Percentiles rank a stretch among this genome's conserved stretches.
Evolutionary conservation across 257 asterid genomes (phyloP).

Genomic region (Ehretia macrophylla): DNA sequence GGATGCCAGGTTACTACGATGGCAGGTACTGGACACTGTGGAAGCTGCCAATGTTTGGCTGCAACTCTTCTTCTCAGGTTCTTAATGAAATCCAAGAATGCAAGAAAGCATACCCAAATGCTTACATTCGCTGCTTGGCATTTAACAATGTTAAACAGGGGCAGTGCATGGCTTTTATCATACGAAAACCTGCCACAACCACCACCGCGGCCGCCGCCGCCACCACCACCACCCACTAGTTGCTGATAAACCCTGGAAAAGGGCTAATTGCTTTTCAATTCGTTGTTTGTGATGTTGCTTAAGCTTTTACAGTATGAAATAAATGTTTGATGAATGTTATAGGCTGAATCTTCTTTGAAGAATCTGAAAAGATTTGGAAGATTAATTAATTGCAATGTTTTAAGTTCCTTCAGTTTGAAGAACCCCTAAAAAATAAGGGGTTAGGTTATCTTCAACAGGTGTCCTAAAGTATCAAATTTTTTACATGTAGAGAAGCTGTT

Average conservation of each 20-base stretch:
- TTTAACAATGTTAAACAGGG: conserved; percentile 41
- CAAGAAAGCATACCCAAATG: conserved; percentile 43
- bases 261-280: no score
- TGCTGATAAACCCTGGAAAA: not conserved
- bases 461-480: no score
- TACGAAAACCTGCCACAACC: conserved; percentile 33
- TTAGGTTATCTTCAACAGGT: no score
- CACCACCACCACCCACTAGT: not conserved
- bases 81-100: conserved; percentile 43
- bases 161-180: conserved; percentile 51
- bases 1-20: conserved; percentile 50
- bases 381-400: no score
- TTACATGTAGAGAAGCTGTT: no score
- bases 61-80: conserved; percentile 37
- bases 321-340: no score
- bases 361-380: no score
- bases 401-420: no score
- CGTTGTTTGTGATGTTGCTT: no score
- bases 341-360: no score
- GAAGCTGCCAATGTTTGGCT: conserved; percentile 63
- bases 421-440: no score
- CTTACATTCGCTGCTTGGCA: conserved; percentile 52
- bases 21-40: conserved; percentile 59
- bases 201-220: not conserved
- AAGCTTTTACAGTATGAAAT: no score